Percentiles rank a stretch among this genome's conserved stretches.
Evolutionary conservation across 305 asterid species (phyloP).

Genomic region (Fraxinus albicans): DNA sequence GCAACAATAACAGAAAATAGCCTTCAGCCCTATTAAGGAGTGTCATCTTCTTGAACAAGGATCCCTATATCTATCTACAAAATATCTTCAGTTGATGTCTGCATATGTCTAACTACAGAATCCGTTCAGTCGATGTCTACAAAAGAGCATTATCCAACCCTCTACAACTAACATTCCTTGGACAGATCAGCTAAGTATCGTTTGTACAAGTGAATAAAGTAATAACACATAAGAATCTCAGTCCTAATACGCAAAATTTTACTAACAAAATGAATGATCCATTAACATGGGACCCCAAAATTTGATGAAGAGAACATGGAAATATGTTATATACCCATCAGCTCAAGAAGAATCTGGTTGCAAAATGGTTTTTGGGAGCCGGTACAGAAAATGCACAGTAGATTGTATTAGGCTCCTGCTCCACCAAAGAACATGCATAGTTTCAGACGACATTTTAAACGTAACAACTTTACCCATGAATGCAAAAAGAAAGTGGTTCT

Average conservation of each 20-base stretch:
- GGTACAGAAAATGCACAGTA: conserved; percentile 21
- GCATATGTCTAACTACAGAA: background rate
- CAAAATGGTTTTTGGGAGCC: conserved; percentile 17
- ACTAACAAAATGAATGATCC: background rate
- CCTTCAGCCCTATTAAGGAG: background rate
- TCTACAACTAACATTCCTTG: background rate
- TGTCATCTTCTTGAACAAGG: background rate
- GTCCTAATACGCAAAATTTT: background rate
- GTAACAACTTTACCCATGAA: background rate
- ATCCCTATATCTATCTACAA: background rate
- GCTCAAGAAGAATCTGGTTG: conserved; percentile 21
- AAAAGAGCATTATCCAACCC: background rate
- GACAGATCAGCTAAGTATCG: background rate
- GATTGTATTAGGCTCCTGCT: conserved; percentile 36
- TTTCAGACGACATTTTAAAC: background rate
- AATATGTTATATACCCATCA: background rate
- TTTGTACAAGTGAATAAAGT: background rate
- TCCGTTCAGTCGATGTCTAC: background rate
- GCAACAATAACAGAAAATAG: background rate
- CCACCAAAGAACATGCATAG: conserved; percentile 1
- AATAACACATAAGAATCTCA: background rate
- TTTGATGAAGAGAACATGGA: conserved; percentile 3
- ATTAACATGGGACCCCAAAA: background rate
- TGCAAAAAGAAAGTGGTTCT: background rate
- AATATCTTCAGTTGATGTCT: background rate